Percentiles rank a stretch among this genome's conserved stretches.
These are phyloP conservation scores for Plectosphaerella sp. DNA, from an alignment of 2,329 filamentous ascomycete genomes.

Conservation along the genomic window DNA sequence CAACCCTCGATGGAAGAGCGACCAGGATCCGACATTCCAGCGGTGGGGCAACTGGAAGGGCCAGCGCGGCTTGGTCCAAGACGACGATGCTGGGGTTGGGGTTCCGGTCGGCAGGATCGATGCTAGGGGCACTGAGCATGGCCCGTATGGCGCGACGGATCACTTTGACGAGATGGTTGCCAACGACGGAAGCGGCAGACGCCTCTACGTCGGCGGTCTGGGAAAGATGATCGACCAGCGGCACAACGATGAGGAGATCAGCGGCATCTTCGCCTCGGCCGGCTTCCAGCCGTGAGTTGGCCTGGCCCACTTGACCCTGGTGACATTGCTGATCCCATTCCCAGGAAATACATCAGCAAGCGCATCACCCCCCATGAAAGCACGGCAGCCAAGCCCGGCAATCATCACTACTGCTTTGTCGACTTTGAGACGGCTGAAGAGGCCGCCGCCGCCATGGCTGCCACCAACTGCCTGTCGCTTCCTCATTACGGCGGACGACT, in stretches of 20 bases:
- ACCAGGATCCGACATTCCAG: constrained; percentile 23
- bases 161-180: constrained; percentile 25
- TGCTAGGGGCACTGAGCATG: constrained; percentile 14
- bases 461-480: constrained; percentile 26
- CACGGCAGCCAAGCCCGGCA: constrained; percentile 45
- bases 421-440: constrained; percentile 53
- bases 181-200: constrained; percentile 24
- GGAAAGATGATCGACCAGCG: constrained; percentile 43
- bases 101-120: not conserved
- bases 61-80: constrained; percentile 8
- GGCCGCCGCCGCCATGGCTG: constrained; percentile 43
- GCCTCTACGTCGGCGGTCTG: constrained; percentile 48
- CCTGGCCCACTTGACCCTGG: not conserved
- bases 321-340: constrained; percentile 12
- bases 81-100: not conserved
- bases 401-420: constrained; percentile 63
- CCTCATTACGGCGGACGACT: constrained; percentile 13
- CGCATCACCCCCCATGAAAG: constrained; percentile 55
- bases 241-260: constrained; percentile 40
- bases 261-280: constrained; percentile 32
- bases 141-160: constrained; percentile 19
- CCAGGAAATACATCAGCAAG: constrained; percentile 34
- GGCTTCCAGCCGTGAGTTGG: constrained; percentile 36
- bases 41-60: constrained; percentile 41
- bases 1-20: constrained; percentile 8